phyloP scores from a whole-genome alignment of 2,329 filamentous ascomycete genomes.

The Malbranchea zuffiana region DNA sequence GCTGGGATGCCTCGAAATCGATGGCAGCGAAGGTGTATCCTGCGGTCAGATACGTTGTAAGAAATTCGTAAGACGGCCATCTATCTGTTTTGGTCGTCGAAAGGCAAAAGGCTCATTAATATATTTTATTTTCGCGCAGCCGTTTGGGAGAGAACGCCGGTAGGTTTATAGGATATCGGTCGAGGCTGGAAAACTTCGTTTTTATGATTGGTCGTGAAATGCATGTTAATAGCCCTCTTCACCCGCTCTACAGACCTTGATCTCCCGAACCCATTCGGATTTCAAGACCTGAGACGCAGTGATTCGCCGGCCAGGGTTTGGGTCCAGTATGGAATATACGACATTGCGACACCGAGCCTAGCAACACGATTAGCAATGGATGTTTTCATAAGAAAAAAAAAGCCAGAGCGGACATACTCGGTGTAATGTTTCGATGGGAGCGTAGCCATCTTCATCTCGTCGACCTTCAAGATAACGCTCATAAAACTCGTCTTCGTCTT shows the following conservation, averaged over 20 bases:
- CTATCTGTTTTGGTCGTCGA: too few species aligned
- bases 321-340: conserved; percentile 96
- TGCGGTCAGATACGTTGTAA: too few species aligned
- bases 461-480: conserved; percentile 86
- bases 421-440: conserved; percentile 88
- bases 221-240: conserved; percentile 75
- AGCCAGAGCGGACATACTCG: conserved; percentile 53
- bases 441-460: conserved; percentile 89
- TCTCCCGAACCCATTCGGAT: conserved; percentile 97
- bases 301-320: conserved; percentile 82
- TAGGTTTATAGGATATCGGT: too few species aligned
- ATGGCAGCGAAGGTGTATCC: too few species aligned
- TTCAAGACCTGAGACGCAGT: conserved; percentile 94
- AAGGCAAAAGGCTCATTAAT: too few species aligned
- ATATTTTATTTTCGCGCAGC: too few species aligned
- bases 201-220: too few species aligned
- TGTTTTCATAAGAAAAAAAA: conserved; percentile 7
- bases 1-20: too few species aligned
- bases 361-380: conserved; percentile 14
- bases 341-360: conserved; percentile 96
- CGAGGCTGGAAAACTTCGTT: too few species aligned
- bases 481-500: conserved; percentile 96
- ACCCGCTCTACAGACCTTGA: conserved; percentile 91
- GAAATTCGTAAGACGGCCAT: too few species aligned
- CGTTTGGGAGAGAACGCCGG: too few species aligned